phyloP scores from a whole-genome alignment of 352 stramenopile species.

The Pythium vanterpoolii region DNA sequence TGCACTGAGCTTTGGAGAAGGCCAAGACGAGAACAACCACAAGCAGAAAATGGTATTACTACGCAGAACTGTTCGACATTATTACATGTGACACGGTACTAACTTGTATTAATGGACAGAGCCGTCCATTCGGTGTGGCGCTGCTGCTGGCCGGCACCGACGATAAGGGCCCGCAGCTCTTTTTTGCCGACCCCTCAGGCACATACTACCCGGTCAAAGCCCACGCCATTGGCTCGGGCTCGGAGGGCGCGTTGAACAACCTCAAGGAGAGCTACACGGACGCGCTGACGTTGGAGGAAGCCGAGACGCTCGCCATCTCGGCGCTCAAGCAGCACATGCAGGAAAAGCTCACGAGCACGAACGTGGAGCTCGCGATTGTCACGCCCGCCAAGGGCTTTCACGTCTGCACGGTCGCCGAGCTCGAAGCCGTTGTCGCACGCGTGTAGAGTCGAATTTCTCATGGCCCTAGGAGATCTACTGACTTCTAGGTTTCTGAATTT shows the following conservation, averaged over 20 bases:
- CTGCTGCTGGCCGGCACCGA: slow-evolving; percentile 97
- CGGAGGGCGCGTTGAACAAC: slow-evolving; percentile 97
- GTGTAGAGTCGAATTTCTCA: slow-evolving; percentile 36
- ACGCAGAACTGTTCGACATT: too few species aligned
- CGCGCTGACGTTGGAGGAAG: slow-evolving; percentile 95
- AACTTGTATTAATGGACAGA: too few species aligned
- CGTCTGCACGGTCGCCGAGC: slow-evolving; percentile 91
- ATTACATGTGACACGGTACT: too few species aligned
- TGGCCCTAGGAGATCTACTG: not conserved
- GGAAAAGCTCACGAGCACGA: slow-evolving; percentile 98
- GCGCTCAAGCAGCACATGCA: slow-evolving; percentile 99
- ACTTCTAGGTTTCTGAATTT: not conserved
- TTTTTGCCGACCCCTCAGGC: slow-evolving; percentile 97
- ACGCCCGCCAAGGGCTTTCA: slow-evolving; percentile 96
- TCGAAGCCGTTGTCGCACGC: slow-evolving; percentile 89
- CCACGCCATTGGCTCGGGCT: slow-evolving; percentile 97
- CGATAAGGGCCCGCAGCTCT: slow-evolving; percentile 92
- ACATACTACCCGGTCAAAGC: slow-evolving; percentile 99
- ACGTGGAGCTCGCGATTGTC: slow-evolving; percentile 97
- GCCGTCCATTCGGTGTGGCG: slow-evolving; percentile 97
- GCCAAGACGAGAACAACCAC: slow-evolving; percentile 92
- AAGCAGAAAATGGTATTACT: slow-evolving; percentile 92
- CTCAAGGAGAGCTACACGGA: slow-evolving; percentile 98
- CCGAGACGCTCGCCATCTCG: slow-evolving; percentile 94
- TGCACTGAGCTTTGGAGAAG: slow-evolving; percentile 94